Base-by-base conservation (phyloP, 257 asterid genomes). In the Anisodus acutangulus region DNA sequence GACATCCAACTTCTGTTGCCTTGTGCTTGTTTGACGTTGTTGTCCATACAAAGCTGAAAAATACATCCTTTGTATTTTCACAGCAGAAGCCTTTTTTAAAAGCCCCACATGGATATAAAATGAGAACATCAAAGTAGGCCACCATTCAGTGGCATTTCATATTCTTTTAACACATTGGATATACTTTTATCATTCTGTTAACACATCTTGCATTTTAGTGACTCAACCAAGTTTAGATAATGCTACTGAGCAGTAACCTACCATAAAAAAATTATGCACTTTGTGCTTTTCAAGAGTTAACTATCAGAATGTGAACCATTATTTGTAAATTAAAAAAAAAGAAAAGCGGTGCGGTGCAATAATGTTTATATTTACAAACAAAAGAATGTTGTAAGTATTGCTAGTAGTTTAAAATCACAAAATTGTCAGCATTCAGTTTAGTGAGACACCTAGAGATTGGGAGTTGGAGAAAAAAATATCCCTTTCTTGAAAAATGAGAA, bases 11-110 rank as follows among this genome's bases (percentile, higher is more conserved):
- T 76, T 51, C 26, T 66, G 47, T 53, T 76, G 81, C 26, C 47
- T 76, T 53, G 63, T 76, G 63, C 63, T 76, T 76, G 64, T 76
- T 76, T 76, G 64, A 53, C 15, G 81, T 51, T 51, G 81, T 74
- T 76, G 81, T 76, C 81, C 81, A 26, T 76, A 76, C 64, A 76
- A 13, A 53, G 26, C 81, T 22, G 64, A 76, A 51, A 76, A 76
- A 76, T 76, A 76, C 47, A 76, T 76, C 64, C 26, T 53, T 76
- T 76, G 26, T 53, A 53, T 76, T 53, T 55, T 76, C 53, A 53
- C 26, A 53, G 63, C 58, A 51, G 63, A 51, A 59, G 26, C 26
- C 66, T 8, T 7, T 59, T n/a, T 59, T 3, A 51, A 7, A 59
- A 51, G 62, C 41, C 64, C 64, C 81, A 53, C 81, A 76, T 49